phyloP scores from a whole-genome alignment of 768 basidiomycete genomes.

The Tubosaeta sp. region DNA sequence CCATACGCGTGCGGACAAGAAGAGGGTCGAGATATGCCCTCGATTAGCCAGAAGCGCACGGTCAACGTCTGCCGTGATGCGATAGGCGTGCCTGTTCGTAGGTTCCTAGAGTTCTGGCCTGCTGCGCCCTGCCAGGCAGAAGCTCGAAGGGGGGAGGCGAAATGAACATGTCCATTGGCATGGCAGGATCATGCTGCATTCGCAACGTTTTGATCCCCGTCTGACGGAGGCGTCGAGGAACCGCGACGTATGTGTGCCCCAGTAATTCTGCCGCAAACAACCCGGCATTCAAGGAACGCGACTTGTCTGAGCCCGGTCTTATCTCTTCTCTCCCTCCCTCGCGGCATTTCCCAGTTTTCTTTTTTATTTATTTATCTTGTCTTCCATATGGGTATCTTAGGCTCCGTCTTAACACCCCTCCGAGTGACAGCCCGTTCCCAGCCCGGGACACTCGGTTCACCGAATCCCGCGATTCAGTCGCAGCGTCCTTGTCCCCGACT shows the following conservation, averaged over 20 bases:
- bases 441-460: slow-evolving; percentile 16
- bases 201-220: slow-evolving; percentile 22
- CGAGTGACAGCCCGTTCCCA: not conserved
- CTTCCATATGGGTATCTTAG: not conserved
- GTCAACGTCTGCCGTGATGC: slow-evolving; percentile 10
- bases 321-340: slow-evolving; percentile 7
- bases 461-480: slow-evolving; percentile 16
- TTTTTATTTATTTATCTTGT: not conserved
- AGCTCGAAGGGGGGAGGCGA: slow-evolving; percentile 16
- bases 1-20: slow-evolving; percentile 16
- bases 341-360: not conserved
- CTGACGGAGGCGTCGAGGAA: not conserved
- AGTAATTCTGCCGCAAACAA: too few species aligned
- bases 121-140: slow-evolving; percentile 3
- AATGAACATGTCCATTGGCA: slow-evolving; percentile 14
- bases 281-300: slow-evolving; percentile 17
- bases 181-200: not conserved
- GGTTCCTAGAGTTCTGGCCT: slow-evolving; percentile 12
- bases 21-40: not conserved
- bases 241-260: not conserved
- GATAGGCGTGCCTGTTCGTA: slow-evolving; percentile 9
- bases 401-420: not conserved
- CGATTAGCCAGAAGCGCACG: slow-evolving; percentile 8
- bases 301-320: too few species aligned
- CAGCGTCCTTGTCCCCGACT: not conserved